A percentile compares a stretch with the other conserved stretches of the same genome.
These are phyloP conservation scores for Chrysochromulina parva DNA, from an alignment of 78 protist species.

Conservation along the genomic window DNA sequence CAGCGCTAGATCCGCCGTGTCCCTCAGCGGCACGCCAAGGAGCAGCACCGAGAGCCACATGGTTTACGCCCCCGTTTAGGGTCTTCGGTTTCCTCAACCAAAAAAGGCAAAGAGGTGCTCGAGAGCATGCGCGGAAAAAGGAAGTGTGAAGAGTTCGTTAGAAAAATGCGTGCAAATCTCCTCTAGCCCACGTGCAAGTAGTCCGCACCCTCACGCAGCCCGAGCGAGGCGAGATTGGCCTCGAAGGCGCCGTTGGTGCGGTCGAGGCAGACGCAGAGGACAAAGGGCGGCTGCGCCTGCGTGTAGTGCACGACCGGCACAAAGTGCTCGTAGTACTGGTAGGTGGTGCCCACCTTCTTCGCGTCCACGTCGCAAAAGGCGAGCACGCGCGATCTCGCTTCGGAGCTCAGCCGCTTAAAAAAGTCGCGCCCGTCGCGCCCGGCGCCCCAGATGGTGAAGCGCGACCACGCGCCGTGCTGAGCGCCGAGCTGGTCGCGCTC, in stretches of 20 bases:
- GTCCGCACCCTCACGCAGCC: background rate
- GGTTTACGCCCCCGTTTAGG: too few relatives aligned
- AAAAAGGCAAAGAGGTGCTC: too few relatives aligned
- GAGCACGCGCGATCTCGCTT: background rate
- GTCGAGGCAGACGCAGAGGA: background rate
- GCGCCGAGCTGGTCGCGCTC: background rate
- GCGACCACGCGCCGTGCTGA: background rate
- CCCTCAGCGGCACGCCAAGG: too few relatives aligned
- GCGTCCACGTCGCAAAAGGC: slow-evolving; percentile 33
- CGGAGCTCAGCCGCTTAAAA: background rate
- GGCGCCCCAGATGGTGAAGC: slow-evolving; percentile 30
- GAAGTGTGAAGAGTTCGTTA: too few relatives aligned
- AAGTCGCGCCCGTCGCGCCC: background rate
- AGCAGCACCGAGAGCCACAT: too few relatives aligned
- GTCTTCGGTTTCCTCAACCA: too few relatives aligned
- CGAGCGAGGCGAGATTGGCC: slow-evolving; percentile 6
- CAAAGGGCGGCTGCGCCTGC: background rate
- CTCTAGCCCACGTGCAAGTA: background rate
- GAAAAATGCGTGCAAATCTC: too few relatives aligned
- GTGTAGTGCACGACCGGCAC: background rate
- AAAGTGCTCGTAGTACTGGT: background rate
- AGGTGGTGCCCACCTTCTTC: background rate
- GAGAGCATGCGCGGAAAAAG: too few relatives aligned
- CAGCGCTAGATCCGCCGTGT: too few relatives aligned
- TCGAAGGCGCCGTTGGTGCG: slow-evolving; percentile 2